Evolutionary conservation across 768 basidiomycete species (phyloP).

Genomic region (Mycena belliarum): DNA sequence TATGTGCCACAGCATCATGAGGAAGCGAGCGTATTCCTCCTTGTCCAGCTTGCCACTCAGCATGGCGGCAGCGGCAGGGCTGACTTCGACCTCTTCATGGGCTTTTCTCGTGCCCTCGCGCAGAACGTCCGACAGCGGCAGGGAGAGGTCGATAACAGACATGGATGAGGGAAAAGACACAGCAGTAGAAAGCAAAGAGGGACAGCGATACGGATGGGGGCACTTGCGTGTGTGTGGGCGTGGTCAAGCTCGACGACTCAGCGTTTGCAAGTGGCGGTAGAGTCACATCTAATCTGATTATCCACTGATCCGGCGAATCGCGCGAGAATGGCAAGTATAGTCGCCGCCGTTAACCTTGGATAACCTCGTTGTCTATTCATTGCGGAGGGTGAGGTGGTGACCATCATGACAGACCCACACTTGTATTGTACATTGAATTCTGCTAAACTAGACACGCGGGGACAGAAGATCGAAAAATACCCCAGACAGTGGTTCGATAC

Average conservation of each 20-base stretch:
- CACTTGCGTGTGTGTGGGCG: conserved; percentile 8
- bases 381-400: too few species aligned
- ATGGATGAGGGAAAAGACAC: conserved; percentile 22
- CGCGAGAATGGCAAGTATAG: too few species aligned
- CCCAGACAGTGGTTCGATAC: conserved; percentile 4
- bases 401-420: background rate
- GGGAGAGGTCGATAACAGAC: conserved; percentile 40
- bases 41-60: conserved; percentile 58
- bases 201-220: background rate
- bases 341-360: too few species aligned
- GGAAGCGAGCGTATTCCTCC: conserved; percentile 67
- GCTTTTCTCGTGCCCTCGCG: conserved; percentile 49
- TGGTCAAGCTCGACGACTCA: conserved; percentile 12
- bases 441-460: conserved; percentile 7
- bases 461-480: conserved; percentile 12
- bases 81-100: conserved; percentile 60
- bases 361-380: too few species aligned
- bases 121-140: conserved; percentile 49
- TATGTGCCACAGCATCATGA: conserved; percentile 79
- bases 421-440: background rate
- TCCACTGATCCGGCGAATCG: too few species aligned
- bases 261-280: background rate
- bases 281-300: background rate
- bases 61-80: conserved; percentile 56
- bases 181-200: background rate